phyloP scores from a whole-genome alignment of 176 grass and related monocot species.

The barley (Hordeum vulgare) region DNA sequence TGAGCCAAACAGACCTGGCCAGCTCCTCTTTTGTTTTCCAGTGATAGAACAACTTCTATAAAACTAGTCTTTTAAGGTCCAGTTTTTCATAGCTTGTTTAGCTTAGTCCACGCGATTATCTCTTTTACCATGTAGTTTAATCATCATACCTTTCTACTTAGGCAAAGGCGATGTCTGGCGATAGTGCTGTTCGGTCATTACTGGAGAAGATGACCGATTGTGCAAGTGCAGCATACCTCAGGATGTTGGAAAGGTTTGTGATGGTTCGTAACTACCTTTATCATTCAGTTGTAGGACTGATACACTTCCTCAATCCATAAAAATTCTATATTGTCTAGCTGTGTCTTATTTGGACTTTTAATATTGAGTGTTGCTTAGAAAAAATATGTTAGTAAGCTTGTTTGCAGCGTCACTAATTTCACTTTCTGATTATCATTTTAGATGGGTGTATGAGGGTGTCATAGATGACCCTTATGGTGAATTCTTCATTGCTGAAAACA shows the following conservation, averaged over 20 bases:
- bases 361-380: not conserved
- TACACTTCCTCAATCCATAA: not conserved
- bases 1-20: not conserved
- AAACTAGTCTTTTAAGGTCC: not conserved
- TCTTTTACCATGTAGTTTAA: constrained; percentile 10
- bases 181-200: constrained; percentile 83
- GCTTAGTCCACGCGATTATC: not conserved
- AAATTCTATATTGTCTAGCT: not conserved
- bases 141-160: constrained; percentile 25
- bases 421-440: constrained; percentile 37
- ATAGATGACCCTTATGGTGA: constrained; percentile 97
- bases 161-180: constrained; percentile 92
- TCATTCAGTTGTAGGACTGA: not conserved
- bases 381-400: not conserved
- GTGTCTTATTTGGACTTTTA: constrained; percentile 1
- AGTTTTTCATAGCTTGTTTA: not conserved
- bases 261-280: constrained; percentile 13
- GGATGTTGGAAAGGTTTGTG: constrained; percentile 83
- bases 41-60: not conserved
- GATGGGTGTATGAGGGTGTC: constrained; percentile 97
- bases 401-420: not conserved
- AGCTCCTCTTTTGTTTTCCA: constrained; percentile 9
- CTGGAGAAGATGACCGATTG: constrained; percentile 88
- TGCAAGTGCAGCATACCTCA: constrained; percentile 84
- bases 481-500: constrained; percentile 99